phyloP scores from a whole-genome alignment of 345 rosid genomes.

The Cardamine occulta region DNA sequence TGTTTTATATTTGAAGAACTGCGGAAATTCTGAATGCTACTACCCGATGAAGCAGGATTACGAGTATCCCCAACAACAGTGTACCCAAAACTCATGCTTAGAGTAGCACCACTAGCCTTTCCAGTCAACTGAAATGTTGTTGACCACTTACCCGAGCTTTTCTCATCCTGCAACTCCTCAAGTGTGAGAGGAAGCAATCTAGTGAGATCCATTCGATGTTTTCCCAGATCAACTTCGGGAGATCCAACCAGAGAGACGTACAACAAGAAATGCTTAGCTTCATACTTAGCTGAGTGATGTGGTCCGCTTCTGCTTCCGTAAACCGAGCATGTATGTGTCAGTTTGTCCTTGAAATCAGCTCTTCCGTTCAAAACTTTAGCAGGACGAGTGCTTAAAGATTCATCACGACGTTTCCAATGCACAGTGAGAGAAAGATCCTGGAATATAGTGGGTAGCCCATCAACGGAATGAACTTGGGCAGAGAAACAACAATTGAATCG shows the following conservation, averaged over 20 bases:
- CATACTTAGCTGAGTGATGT: conserved; percentile 90
- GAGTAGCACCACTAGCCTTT: conserved; percentile 68
- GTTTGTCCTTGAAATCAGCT: conserved; percentile 73
- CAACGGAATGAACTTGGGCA: conserved; percentile 73
- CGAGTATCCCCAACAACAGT: conserved; percentile 63
- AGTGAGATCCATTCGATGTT: conserved; percentile 93
- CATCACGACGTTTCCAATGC: conserved; percentile 93
- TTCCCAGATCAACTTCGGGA: conserved; percentile 86
- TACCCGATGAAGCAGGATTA: conserved; percentile 45
- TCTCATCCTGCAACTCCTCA: conserved; percentile 94
- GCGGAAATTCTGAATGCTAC: conserved; percentile 45
- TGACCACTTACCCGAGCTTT: conserved; percentile 89
- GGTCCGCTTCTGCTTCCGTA: conserved; percentile 87
- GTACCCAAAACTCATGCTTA: conserved; percentile 89
- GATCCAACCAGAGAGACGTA: conserved; percentile 61
- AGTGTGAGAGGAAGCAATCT: conserved; percentile 87
- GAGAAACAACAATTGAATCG: conserved; percentile 81
- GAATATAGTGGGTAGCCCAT: conserved; percentile 65
- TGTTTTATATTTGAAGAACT: conserved; percentile 49
- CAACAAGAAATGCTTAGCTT: conserved; percentile 90
- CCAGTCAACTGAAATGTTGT: conserved; percentile 88
- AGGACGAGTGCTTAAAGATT: conserved; percentile 61
- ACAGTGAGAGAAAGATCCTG: conserved; percentile 64
- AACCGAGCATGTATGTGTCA: conserved; percentile 73
- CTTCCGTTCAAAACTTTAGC: conserved; percentile 64